Conservation (phyloP, 2,329 filamentous ascomycete genomes). For the Phaeosphaeriaceae sp. region DNA sequence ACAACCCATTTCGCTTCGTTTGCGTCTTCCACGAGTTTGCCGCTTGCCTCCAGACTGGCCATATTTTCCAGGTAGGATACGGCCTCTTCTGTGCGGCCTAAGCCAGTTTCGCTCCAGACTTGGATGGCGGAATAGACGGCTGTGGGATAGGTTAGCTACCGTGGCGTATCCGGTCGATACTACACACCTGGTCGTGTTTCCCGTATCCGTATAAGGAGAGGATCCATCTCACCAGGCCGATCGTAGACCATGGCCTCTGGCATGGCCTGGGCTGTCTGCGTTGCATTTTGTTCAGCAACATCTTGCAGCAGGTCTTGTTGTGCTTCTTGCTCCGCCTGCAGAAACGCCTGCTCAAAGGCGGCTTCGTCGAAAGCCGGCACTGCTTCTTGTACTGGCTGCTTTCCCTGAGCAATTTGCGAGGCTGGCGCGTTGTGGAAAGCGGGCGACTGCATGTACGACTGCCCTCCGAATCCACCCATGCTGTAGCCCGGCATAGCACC, state of each 20-base stretch:
- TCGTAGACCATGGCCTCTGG: constrained; percentile 23
- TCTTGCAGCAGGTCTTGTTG: constrained; percentile 49
- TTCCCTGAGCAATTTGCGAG: constrained; percentile 39
- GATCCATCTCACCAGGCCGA: constrained; percentile 37
- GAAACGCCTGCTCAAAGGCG: constrained; percentile 64
- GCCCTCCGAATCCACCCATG: constrained; percentile 35
- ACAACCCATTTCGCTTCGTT: constrained; percentile 44
- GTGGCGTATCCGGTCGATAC: constrained; percentile 14
- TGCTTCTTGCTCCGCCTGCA: constrained; percentile 55
- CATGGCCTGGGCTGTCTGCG: constrained; percentile 19
- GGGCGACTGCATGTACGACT: constrained; percentile 32
- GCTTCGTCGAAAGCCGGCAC: constrained; percentile 59
- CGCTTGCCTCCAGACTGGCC: constrained; percentile 31
- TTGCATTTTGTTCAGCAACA: constrained; percentile 20
- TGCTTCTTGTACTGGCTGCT: constrained; percentile 44
- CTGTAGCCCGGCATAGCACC: constrained; percentile 35
- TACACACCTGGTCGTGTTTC: constrained; percentile 45
- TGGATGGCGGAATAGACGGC: constrained; percentile 44
- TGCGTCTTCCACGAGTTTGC: constrained; percentile 34
- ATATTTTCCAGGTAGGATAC: constrained; percentile 34
- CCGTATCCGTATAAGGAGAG: constrained; percentile 39
- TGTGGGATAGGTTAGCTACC: constrained; percentile 23
- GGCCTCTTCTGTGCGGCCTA: constrained; percentile 34
- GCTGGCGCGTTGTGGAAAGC: constrained; percentile 26
- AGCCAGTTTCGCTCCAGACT: constrained; percentile 41